Conservation (phyloP, 1,139 yeast species). For the Arxiozyma telluris region DNA sequence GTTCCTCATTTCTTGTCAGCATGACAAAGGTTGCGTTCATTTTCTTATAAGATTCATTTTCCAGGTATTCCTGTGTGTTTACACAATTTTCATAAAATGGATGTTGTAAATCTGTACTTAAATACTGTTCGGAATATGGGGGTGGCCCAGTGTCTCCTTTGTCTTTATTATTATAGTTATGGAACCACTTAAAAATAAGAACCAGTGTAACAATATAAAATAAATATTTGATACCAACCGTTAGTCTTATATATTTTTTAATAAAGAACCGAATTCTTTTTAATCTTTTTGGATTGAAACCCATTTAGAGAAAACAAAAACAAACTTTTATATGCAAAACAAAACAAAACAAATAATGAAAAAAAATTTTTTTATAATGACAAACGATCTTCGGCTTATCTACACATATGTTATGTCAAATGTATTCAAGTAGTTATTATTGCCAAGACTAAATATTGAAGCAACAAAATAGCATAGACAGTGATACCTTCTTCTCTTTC, state of each 20-base stretch:
- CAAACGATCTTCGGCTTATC: background rate
- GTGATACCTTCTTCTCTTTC: background rate
- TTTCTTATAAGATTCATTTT: constrained; percentile 25
- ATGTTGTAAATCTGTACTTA: constrained; percentile 18
- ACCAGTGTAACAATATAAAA: background rate
- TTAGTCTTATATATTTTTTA: background rate
- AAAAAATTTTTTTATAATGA: no score
- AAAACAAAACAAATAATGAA: background rate
- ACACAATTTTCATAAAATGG: constrained; percentile 45
- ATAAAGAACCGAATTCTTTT: background rate
- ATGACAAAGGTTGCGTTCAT: constrained; percentile 79
- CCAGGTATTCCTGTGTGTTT: constrained; percentile 29
- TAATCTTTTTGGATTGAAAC: background rate
- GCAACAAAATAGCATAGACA: background rate
- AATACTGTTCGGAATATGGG: constrained; percentile 12
- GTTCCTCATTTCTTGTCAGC: constrained; percentile 67
- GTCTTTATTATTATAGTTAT: background rate
- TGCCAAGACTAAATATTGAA: background rate
- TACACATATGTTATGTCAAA: background rate
- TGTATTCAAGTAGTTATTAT: no score
- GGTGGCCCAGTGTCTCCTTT: background rate
- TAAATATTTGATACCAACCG: background rate
- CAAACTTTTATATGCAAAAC: background rate
- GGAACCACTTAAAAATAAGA: background rate
- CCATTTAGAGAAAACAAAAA: background rate